Evolutionary conservation across 768 basidiomycete genomes (phyloP).

Genomic region (Tulasnella sp.): DNA sequence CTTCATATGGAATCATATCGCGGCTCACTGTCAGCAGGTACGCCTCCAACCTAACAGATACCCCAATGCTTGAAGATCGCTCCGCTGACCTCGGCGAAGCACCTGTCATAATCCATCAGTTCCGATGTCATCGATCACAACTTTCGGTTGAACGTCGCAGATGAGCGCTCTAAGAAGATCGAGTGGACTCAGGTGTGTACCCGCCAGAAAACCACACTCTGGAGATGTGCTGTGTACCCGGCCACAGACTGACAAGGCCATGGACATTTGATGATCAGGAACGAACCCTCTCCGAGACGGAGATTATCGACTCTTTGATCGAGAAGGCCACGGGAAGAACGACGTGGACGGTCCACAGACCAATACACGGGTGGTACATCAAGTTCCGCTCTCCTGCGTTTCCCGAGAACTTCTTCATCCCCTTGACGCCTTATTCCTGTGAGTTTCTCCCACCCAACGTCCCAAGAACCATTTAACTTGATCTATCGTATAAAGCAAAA

Average conservation of each 20-base stretch:
- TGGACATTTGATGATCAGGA: too few relatives aligned
- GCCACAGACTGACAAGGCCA: too few relatives aligned
- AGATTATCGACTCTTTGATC: constrained; percentile 50
- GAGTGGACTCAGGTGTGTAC: constrained; percentile 6
- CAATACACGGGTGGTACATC: constrained; percentile 78
- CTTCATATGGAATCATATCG: constrained; percentile 11
- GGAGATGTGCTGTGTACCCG: too few relatives aligned
- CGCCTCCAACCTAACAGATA: background rate
- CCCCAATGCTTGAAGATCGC: background rate
- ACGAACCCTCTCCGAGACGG: constrained; percentile 58
- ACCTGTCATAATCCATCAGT: background rate
- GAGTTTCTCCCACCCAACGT: constrained; percentile 22
- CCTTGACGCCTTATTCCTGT: constrained; percentile 28
- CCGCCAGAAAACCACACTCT: background rate
- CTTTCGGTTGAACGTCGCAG: background rate
- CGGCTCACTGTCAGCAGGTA: background rate
- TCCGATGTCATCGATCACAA: constrained; percentile 9
- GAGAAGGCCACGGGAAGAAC: constrained; percentile 27
- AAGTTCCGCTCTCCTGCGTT: constrained; percentile 62
- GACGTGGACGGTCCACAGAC: constrained; percentile 69
- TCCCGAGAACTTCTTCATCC: constrained; percentile 38
- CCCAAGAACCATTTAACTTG: background rate
- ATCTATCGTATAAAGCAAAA: too few relatives aligned
- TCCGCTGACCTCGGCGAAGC: background rate
- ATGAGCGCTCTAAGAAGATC: background rate